A percentile compares a stretch with the other conserved stretches of the same genome.
These are phyloP conservation scores for Alternaria burnsii DNA, from an alignment of 2,329 filamentous ascomycete species.

Conservation along the genomic window DNA sequence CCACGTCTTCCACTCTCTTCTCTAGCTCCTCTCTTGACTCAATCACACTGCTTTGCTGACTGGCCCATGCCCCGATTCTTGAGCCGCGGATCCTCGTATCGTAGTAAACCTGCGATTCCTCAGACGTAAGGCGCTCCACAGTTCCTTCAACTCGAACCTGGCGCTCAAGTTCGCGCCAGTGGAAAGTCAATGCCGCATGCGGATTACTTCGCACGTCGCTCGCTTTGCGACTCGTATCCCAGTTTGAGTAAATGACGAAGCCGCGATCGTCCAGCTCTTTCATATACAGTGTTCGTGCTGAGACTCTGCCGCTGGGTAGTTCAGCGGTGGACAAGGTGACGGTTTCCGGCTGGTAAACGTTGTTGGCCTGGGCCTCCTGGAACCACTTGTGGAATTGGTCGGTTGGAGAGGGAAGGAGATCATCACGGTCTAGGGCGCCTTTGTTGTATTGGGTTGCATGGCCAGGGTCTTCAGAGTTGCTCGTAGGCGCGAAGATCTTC, in stretches of 20 bases:
- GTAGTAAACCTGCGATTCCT: conserved; percentile 76
- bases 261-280: conserved; percentile 87
- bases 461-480: conserved; percentile 57
- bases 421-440: conserved; percentile 66
- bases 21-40: conserved; percentile 76
- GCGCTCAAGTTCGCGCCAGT: conserved; percentile 85
- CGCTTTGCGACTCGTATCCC: conserved; percentile 77
- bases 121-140: conserved; percentile 70
- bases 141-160: conserved; percentile 90
- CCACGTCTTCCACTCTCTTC: conserved; percentile 76
- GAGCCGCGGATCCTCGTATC: conserved; percentile 77
- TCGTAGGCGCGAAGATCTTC: conserved; percentile 70
- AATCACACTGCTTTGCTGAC: conserved; percentile 83
- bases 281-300: conserved; percentile 87
- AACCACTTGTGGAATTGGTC: conserved; percentile 93
- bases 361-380: conserved; percentile 68
- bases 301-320: conserved; percentile 84
- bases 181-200: conserved; percentile 85
- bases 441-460: conserved; percentile 81
- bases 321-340: conserved; percentile 85
- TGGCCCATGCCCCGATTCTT: conserved; percentile 92
- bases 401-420: conserved; percentile 73
- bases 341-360: conserved; percentile 82
- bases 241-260: conserved; percentile 95
- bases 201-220: conserved; percentile 75